Base-by-base conservation (phyloP, 139 green algal genomes). In the Auxenochlorella protothecoides region DNA sequence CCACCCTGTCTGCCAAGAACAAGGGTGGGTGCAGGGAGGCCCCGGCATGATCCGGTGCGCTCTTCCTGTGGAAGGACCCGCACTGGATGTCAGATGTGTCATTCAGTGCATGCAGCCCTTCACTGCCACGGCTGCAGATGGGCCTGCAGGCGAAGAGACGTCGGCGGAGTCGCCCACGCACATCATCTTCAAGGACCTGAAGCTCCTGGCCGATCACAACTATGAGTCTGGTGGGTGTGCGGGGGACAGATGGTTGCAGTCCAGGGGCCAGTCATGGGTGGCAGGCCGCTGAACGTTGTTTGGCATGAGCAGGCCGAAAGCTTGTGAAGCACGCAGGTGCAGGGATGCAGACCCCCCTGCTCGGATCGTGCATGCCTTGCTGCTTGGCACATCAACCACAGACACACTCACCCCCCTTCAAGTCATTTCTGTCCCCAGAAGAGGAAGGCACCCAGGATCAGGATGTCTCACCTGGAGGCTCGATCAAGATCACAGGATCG, bases 131-230 rank as follows among this genome's bases (percentile, higher is more conserved):
- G 57, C 57, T 62, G 9, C 57, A 11, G 9, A 62, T 9, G 11
- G 57, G 9, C 57, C 11, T 62, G 9, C 11, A 62, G 9, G 57
- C 9, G 11, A 11, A 62, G 11, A 62, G 57, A 2, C 9, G 9
- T 15, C 57, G 9, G 57, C 9, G 9, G 57, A 62, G 9, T 62
- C 57, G 57, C 57, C 57, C 9, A 62, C 57, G 9, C 69, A 73
- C 63, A 54, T 81, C 14, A 74, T 79, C 54, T 83, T 85, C 54
- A 80, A 85, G 64, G 82, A 87, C 68, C 73, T 87, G n/a, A 86
- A 83, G 68, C 67, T 85, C 66, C 53, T 80, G 61, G 77, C 69
- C 5, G 54, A 72, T 16, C 44, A 75, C 59, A 57, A 81, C 14
- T 59, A 76, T 7, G 13, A 7, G 15, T 56, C 65, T 11, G 65